These are phyloP conservation scores for Punctularia strigosozonata DNA, from an alignment of 768 basidiomycete genomes.

Conservation along the genomic window DNA sequence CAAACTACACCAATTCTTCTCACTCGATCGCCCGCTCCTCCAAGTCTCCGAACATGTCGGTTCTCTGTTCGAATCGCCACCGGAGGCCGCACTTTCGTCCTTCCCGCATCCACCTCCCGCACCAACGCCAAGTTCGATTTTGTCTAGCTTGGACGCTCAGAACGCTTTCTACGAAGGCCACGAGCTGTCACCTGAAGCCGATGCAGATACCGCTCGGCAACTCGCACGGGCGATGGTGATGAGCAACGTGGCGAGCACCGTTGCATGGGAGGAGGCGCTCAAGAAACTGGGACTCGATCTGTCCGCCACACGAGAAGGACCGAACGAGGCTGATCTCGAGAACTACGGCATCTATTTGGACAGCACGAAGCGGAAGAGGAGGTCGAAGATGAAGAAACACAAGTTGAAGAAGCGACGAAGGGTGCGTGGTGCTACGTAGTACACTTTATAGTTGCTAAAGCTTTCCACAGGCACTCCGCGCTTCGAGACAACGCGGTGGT, in stretches of 20 bases:
- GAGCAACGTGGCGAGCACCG: conserved; percentile 45
- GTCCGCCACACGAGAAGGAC: conserved; percentile 34
- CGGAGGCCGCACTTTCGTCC: conserved; percentile 8
- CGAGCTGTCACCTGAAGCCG: conserved; percentile 51
- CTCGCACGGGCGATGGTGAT: conserved; percentile 66
- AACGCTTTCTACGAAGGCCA: conserved; percentile 31
- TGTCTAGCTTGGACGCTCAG: not conserved
- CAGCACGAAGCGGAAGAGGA: conserved; percentile 73
- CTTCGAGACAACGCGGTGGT: too few relatives aligned
- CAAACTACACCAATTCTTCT: conserved; percentile 78
- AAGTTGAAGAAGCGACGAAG: conserved; percentile 92
- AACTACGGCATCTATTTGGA: conserved; percentile 63
- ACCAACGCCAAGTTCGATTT: conserved; percentile 3
- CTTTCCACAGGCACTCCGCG: too few relatives aligned
- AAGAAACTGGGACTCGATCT: conserved; percentile 51
- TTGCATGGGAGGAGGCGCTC: conserved; percentile 61
- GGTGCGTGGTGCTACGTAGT: too few relatives aligned
- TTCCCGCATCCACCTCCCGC: conserved; percentile 4
- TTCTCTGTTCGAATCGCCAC: conserved; percentile 35
- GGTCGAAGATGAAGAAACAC: conserved; percentile 96
- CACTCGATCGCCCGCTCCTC: conserved; percentile 68
- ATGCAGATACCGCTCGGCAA: conserved; percentile 71
- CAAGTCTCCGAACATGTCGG: conserved; percentile 51
- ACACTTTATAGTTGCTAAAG: too few relatives aligned
- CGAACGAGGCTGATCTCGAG: conserved; percentile 39